Base-by-base conservation (phyloP, 306 rosid species). In the Cicer chorassanicum region DNA sequence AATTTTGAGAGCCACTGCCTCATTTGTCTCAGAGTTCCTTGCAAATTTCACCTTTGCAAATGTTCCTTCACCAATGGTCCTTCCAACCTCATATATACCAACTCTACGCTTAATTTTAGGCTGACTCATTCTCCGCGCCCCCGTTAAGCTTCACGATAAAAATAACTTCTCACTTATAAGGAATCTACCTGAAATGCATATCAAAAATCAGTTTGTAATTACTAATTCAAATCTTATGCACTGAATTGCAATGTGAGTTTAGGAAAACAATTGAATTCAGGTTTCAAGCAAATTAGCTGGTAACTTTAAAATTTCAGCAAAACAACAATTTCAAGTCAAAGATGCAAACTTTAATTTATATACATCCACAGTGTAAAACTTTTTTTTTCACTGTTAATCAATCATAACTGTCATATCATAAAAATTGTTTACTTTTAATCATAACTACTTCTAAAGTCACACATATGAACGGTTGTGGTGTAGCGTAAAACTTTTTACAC, bases 51-150 rank as follows among this genome's bases (percentile, higher is more conserved):
- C 99, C 82, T 94, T 94, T 14, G 99, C 99, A 81, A 94, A 94
- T 54, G 99, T 86, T 40, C 99, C 99, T 86, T 94, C 99, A 1
- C 99, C 99, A 65, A 94, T 94, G 44, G 97, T 94, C 84, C 97
- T 90, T 64, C 99, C 99, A 6, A 94, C 81, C 80, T 94, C 99
- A 73, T 94, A 94, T 78, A 85, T 94, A 72, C 99, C 99, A 9
- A 94, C 93, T 36, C 87, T 85, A 14, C 99, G 91, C 93, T 94
- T 94, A 43, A 86, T 71, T 74, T 94, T 94, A 7, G 88, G 86
- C 71, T 94, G 97, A 80, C 80, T 94, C 92, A 89, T 92, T 61
- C 83, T 88, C 73, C 80, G 69, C 65, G n/a, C 71, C 64, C 29
- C 40, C 45, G 13, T 60, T 78, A 67, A 78, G 65, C 70, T 56